Evolutionary conservation across 371 early-diverging fungal genomes (phyloP), one percentile per base, ranked within the genome.

Genomic region (Coemansia sp.): DNA sequence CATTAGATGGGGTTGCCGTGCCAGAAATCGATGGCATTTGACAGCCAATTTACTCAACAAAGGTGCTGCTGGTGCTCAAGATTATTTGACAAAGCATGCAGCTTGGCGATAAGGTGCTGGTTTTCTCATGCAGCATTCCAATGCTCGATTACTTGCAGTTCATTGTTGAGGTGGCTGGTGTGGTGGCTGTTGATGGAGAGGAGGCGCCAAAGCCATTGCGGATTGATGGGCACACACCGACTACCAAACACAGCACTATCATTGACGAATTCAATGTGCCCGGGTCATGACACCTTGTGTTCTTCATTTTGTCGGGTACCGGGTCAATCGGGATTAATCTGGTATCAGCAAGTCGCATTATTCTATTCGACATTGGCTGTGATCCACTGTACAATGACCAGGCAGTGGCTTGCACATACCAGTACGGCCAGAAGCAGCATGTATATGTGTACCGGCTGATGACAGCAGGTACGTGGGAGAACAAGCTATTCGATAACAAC

Each of bases 361-460:
- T 99, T 11, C 70, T 99, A 24, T 84, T 88, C 62, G 99, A 97
- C 77, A 83, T 90, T 48, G 96, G 93, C 46, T 99, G 97, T 95
- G 97, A 97, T 72, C 99, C 99, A n/a, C 86, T 87, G 58, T 86
- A 87, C 67, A 93, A 93, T 69, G 87, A 95, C 43, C 97, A 97
- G 77, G 93, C 91, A 8, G 86, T 95, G 48, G 94, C 92, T 2
- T 80, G 95, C 31, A 86, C 87, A 2, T 93, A 89, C 67, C 81
- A 92, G 18, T 87, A 89, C 56, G 92, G 92, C 1, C 93, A 93
- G 75, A 82, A 69, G 39, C 78, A 82, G 44, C 78, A 77, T 6
- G 92, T 92, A 11, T 90, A 80, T 74, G 91, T 93, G 11, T 93
- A 92, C 65, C 81, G 92, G n/a, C 74, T 93, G 40, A 62, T 82